Conservation (phyloP, 1,284 basidiomycete genomes). For the Retiboletus flavoniger region DNA sequence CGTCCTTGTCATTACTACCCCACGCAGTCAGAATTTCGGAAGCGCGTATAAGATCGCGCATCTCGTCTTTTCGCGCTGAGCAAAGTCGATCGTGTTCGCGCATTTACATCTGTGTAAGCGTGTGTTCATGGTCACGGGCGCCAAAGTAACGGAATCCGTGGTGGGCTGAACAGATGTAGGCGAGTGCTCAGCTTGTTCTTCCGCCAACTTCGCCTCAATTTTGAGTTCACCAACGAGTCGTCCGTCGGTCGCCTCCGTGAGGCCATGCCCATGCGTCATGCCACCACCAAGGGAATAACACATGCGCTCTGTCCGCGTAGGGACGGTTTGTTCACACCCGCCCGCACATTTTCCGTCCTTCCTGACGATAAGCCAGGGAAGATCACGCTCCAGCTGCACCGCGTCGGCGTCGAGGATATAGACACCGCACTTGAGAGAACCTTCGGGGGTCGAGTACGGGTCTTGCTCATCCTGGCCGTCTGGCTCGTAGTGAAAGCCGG, state of each 20-base stretch:
- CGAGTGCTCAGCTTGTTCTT: background rate
- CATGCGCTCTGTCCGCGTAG: background rate
- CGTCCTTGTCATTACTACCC: constrained; percentile 9
- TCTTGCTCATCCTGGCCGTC: too few species aligned
- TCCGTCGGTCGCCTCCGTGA: constrained; percentile 14
- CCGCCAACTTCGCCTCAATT: constrained; percentile 17
- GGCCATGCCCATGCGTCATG: background rate
- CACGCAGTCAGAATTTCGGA: too few species aligned
- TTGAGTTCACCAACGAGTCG: constrained; percentile 20
- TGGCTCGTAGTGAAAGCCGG: too few species aligned
- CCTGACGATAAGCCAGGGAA: too few species aligned
- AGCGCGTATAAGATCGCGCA: too few species aligned
- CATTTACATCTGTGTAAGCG: constrained; percentile 36
- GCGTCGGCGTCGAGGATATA: too few species aligned
- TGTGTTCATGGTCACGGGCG: constrained; percentile 3
- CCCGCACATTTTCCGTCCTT: too few species aligned
- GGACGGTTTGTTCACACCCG: constrained; percentile 13
- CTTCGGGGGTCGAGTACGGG: too few species aligned
- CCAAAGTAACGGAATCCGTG: background rate
- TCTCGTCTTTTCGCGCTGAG: too few species aligned
- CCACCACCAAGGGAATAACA: background rate
- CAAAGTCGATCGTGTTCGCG: constrained; percentile 59
- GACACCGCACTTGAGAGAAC: too few species aligned
- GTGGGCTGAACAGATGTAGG: too few species aligned
- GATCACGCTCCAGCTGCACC: too few species aligned